Base-by-base conservation (phyloP, 768 basidiomycete species). In the Suillus ampliporus region DNA sequence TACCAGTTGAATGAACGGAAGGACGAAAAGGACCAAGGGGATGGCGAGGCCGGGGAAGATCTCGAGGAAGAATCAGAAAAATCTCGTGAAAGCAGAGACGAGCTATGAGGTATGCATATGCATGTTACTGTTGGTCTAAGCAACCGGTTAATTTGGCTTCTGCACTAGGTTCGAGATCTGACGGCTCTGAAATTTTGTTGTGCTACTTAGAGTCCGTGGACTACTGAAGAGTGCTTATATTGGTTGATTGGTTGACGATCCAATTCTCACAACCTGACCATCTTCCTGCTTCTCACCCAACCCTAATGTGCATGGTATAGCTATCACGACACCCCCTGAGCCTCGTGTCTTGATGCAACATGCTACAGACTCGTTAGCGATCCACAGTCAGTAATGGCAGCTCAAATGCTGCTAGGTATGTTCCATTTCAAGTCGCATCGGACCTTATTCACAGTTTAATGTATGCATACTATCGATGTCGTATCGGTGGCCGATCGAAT, bases 1-100 rank as follows among this genome's bases (percentile, higher is more conserved):
- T 80, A 78, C 66, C 53, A 56, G 53, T 40, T 54, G 21, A 17
- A 23, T 9, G 82, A 88, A 64, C 76, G 85, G 65, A 77, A 76
- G 54, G 76, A 74, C 57, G 78, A 77, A 48, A 72, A 68, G 65
- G 64, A 62, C 63, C 46, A 72, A 68, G 68, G 67, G 62, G 57
- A 61, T 37, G 67, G 60, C 61, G 68, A 70, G 65, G 62, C 58
- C 61, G 57, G 66, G 61, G 72, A 73, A 51, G 67, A 68, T 52
- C 68, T 74, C 63, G 73, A 73, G 64, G 71, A 77, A 61, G 67
- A 75, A 67, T 71, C 69, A 69, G 69, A 74, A 71, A 71, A 73
- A 64, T 62, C 65, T 65, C 71, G 61, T 65, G 67, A 70, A 61
- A 66, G 60, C 61, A 72, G 71, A 72, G 71, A 75, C 50, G 71